Conservation (phyloP, 768 basidiomycete genomes). For the Boletus vermiculosoides region DNA sequence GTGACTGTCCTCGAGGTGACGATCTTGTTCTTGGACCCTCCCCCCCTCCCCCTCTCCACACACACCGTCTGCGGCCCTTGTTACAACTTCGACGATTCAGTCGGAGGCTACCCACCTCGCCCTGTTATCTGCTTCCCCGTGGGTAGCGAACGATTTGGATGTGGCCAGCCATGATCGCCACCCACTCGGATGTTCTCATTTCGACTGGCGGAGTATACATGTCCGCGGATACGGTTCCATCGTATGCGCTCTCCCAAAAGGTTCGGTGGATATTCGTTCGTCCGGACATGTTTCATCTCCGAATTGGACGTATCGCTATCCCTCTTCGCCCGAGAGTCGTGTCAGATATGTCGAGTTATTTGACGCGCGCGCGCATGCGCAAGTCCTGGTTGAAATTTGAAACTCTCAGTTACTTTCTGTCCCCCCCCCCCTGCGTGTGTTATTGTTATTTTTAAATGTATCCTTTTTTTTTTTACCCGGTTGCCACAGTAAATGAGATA, state of each 20-base stretch:
- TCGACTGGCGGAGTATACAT: not conserved
- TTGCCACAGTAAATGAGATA: constrained; percentile 21
- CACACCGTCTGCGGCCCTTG: not conserved
- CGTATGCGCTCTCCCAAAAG: not conserved
- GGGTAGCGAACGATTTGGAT: not conserved
- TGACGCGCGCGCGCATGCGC: too few species aligned
- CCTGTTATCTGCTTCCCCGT: not conserved
- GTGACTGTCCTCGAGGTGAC: not conserved
- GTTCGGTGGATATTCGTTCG: not conserved
- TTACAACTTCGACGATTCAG: not conserved
- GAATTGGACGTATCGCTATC: not conserved
- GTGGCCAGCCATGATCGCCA: not conserved
- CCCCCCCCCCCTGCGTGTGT: not conserved
- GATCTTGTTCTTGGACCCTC: not conserved
- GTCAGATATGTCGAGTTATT: not conserved
- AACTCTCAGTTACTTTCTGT: not conserved
- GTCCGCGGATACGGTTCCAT: not conserved
- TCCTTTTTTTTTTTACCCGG: not conserved
- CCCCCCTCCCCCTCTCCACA: not conserved
- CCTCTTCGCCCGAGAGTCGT: not conserved
- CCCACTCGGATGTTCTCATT: not conserved
- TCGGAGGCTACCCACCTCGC: not conserved
- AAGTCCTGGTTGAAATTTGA: not conserved
- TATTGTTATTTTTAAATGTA: not conserved
- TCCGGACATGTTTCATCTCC: not conserved